Evolutionary conservation across 768 basidiomycete genomes (phyloP), one percentile per base, ranked within the genome.

Genomic region (Calvatia gigantea): DNA sequence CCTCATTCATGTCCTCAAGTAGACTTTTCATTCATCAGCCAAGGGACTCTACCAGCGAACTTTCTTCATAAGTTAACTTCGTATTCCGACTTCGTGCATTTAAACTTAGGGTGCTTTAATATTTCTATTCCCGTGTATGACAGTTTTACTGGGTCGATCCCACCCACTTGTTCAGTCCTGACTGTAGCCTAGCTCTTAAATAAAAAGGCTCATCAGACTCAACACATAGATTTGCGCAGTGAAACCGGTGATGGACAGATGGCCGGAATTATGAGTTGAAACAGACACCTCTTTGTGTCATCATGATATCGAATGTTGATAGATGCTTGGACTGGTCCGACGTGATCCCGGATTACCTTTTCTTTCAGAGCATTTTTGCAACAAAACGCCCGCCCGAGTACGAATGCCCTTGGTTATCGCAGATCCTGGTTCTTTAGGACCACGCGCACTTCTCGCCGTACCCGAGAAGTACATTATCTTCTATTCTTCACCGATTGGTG

Each of bases 401-500:
- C 60, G 42, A n/a, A 86, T 87, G 85, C 81, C 85, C 50, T 64
- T 86, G 23, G 73, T 73, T 52, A 60, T 64, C 28, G 69, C 73
- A 15, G 73, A 75, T 38, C 11, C 51, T 27, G 61, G 61, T 21
- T 66, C 69, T 15, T 68, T 72, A 19, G 71, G 78, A 38, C 69
- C 70, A 27, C 51, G 57, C 25, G 69, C 73, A 2, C 69, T 83
- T 19, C 60, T 67, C 53, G 64, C 70, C 28, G 74, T 71, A 8
- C 69, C 75, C n/a, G 81, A 83, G 38, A 64, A 72, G 14, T 88
- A 77, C 56, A 51, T 89, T 25, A 70, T 91, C n/a, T 89, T 91
- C 66, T 89, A 85, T 58, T 79, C 88, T 8, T 88, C 86, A 17
- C 72, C 84, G 47, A 77, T 82, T 1, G 74, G 81, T 56, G 87